A percentile compares a stretch with the other conserved stretches of the same genome.
These are phyloP conservation scores for Cyclostephanos invisitatus DNA, from an alignment of 108 stramenopile species.

Conservation along the genomic window DNA sequence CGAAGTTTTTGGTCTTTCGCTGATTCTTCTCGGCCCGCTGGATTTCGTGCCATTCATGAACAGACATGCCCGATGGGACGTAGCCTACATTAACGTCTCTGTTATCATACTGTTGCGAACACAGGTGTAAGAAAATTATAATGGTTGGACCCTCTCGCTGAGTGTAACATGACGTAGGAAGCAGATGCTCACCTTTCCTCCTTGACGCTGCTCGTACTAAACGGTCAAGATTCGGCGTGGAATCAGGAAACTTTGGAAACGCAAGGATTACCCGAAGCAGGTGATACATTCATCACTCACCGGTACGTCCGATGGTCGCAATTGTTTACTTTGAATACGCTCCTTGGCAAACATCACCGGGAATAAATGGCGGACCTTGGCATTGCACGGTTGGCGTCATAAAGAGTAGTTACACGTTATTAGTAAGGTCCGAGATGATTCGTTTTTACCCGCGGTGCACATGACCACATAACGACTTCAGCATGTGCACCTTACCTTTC, in stretches of 20 bases:
- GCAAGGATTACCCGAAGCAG: background rate
- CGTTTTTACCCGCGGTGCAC: background rate
- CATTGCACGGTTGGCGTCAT: background rate
- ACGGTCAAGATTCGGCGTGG: background rate
- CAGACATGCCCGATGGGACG: constrained; percentile 32
- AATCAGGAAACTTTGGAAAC: background rate
- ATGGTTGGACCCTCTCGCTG: background rate
- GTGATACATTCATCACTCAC: constrained; percentile 10
- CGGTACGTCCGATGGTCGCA: constrained; percentile 35
- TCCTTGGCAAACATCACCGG: constrained; percentile 40
- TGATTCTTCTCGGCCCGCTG: constrained; percentile 22
- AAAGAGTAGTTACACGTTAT: background rate
- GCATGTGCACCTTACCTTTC: constrained; percentile 10
- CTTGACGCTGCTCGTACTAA: constrained; percentile 34
- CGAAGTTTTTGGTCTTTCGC: constrained; percentile 24
- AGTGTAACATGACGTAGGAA: background rate
- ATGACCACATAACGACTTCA: background rate
- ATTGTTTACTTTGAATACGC: constrained; percentile 23
- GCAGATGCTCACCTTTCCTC: constrained; percentile 11
- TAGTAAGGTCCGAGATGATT: background rate
- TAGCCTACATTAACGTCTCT: constrained; percentile 38
- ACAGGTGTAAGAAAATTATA: background rate
- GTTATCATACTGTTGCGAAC: constrained; percentile 19
- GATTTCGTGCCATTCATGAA: constrained; percentile 37
- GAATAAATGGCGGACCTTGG: constrained; percentile 19